These are phyloP conservation scores for Citrus medica DNA, from an alignment of 345 rosid species.

Conservation along the genomic window DNA sequence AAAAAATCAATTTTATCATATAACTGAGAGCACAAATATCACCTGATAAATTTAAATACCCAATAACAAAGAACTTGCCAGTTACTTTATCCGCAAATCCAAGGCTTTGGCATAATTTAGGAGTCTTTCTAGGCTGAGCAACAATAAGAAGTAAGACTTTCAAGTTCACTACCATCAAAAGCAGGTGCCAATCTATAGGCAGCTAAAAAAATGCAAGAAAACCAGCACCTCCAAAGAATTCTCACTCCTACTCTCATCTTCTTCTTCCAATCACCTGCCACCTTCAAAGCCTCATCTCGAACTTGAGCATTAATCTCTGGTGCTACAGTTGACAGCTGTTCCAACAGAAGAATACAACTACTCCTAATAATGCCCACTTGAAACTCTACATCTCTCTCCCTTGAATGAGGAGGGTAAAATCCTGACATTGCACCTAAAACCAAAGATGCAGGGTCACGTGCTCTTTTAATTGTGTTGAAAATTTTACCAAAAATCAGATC, in stretches of 20 bases:
- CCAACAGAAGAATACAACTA: too few relatives aligned
- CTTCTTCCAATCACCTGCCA: constrained; percentile 29
- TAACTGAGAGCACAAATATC: not conserved
- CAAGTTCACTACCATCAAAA: constrained; percentile 26
- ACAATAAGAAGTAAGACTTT: constrained; percentile 20
- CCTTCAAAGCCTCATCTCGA: constrained; percentile 19
- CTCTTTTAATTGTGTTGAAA: constrained; percentile 14
- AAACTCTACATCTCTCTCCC: too few relatives aligned
- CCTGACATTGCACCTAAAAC: too few relatives aligned
- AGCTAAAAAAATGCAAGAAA: too few relatives aligned
- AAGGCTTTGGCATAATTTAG: constrained; percentile 22
- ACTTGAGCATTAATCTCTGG: constrained; percentile 20
- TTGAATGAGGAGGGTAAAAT: too few relatives aligned
- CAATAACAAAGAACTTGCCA: constrained; percentile 19
- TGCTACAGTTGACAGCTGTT: constrained; percentile 7
- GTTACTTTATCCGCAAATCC: constrained; percentile 26
- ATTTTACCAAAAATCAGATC: constrained; percentile 29
- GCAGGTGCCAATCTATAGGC: not conserved
- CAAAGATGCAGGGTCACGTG: constrained; percentile 37
- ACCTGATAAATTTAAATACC: not conserved
- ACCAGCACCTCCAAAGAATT: too few relatives aligned
- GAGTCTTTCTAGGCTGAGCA: constrained; percentile 25
- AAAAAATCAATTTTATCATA: not conserved
- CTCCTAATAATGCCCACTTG: too few relatives aligned
- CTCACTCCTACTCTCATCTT: too few relatives aligned